Conservation (phyloP, 768 basidiomycete genomes). For the Tulasnella sp. region DNA sequence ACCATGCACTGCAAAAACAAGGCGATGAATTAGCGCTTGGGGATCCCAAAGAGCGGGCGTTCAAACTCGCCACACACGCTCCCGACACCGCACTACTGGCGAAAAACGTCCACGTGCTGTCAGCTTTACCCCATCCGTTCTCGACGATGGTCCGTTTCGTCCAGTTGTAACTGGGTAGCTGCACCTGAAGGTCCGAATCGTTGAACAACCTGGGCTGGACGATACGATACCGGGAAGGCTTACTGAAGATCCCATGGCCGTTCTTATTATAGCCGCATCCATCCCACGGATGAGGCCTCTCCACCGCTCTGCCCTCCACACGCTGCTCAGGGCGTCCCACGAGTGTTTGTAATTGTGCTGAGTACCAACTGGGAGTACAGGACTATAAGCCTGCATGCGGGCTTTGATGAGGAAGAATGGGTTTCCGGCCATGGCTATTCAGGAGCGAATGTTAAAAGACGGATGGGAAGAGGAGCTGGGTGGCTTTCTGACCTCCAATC, state of each 20-base stretch:
- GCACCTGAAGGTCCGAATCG: constrained; percentile 51
- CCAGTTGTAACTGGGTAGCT: constrained; percentile 93
- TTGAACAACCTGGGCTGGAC: neutral
- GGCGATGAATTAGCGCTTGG: neutral
- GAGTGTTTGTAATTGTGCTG: constrained; percentile 89
- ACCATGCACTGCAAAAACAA: constrained; percentile 56
- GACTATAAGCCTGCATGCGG: constrained; percentile 98
- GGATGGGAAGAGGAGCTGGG: neutral
- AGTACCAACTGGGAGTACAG: constrained; percentile 86
- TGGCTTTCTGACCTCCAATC: constrained; percentile 63
- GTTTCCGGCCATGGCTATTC: constrained; percentile 57
- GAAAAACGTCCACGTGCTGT: constrained; percentile 83
- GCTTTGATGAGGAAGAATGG: constrained; percentile 95
- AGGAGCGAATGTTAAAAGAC: neutral
- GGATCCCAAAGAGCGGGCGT: constrained; percentile 8
- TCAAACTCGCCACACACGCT: constrained; percentile 72
- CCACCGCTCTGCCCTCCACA: constrained; percentile 70
- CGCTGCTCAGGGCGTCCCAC: constrained; percentile 73
- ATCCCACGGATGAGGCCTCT: constrained; percentile 85
- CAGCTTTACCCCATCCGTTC: constrained; percentile 62
- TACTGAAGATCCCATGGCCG: constrained; percentile 90
- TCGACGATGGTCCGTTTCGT: constrained; percentile 76
- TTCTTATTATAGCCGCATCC: constrained; percentile 88
- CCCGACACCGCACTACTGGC: constrained; percentile 87
- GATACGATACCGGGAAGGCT: constrained; percentile 27